Conservation (phyloP, 305 asterid genomes). For the Solanum hybrid region DNA sequence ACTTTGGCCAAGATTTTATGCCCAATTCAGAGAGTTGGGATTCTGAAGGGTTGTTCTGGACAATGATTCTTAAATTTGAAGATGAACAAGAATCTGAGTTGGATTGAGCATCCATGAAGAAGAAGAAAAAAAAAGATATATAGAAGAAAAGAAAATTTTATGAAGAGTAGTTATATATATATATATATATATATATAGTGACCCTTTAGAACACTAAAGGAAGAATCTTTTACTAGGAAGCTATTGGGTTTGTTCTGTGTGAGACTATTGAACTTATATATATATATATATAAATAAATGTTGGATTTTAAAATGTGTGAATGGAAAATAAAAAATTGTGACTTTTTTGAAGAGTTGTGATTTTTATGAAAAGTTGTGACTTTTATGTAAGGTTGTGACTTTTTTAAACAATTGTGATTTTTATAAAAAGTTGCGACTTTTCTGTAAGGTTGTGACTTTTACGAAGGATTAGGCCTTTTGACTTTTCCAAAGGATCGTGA, state of each 20-base stretch:
- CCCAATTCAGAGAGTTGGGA: slow-evolving; percentile 65
- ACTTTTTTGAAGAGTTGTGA: rapidly evolving
- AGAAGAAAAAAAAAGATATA: not conserved
- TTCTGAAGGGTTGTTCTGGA: slow-evolving; percentile 58
- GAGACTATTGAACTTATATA: not conserved
- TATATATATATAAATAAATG: not conserved
- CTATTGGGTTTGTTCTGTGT: not conserved
- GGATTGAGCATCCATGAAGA: slow-evolving; percentile 48
- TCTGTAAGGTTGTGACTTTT: not conserved
- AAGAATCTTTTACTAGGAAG: not conserved
- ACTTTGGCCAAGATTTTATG: slow-evolving; percentile 92
- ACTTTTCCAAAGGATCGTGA: not conserved
- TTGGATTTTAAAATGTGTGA: too few species aligned
- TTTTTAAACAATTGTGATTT: not conserved
- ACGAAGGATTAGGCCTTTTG: not conserved
- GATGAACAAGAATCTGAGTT: slow-evolving; percentile 20
- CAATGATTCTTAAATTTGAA: slow-evolving; percentile 45
- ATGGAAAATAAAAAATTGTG: too few species aligned
- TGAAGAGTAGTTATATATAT: not conserved
- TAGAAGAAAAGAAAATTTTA: not conserved
- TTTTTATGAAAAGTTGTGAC: not conserved
- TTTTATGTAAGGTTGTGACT: too few species aligned
- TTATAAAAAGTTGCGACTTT: too few species aligned
- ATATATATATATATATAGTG: too few species aligned
- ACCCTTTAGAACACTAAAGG: not conserved